Evolutionary conservation across 257 asterid species (phyloP).

Genomic region (Salvia miltiorrhiza): DNA sequence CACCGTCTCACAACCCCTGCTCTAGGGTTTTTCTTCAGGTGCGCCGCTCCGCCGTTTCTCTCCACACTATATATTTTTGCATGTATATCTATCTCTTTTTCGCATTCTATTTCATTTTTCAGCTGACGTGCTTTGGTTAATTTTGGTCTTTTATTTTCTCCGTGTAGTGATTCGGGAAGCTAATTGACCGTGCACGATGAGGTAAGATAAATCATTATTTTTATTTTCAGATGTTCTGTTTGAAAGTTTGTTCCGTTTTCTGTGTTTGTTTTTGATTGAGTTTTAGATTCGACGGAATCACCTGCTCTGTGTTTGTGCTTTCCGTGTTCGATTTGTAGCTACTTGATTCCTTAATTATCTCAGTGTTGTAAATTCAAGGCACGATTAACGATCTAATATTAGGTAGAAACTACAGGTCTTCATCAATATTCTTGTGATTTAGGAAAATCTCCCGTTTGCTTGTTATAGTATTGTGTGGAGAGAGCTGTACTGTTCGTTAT

Average conservation of each 20-base stretch:
- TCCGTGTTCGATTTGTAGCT: background rate
- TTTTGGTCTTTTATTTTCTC: background rate
- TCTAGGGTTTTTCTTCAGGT: slow-evolving; percentile 26
- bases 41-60: background rate
- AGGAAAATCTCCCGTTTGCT: background rate
- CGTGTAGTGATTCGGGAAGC: slow-evolving; percentile 21
- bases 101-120: background rate
- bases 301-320: no score
- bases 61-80: background rate
- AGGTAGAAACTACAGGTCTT: background rate
- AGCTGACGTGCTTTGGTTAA: background rate
- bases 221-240: background rate
- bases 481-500: background rate
- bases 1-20: slow-evolving; percentile 8
- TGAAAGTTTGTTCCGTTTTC: background rate
- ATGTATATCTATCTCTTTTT: background rate
- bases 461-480: background rate
- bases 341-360: background rate
- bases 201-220: slow-evolving; percentile 15
- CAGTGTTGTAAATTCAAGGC: background rate
- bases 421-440: background rate
- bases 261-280: background rate
- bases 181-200: slow-evolving; percentile 30
- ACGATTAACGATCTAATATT: background rate
- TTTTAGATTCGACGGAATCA: background rate